Conservation (phyloP, 192 early-diverging fungal genomes). For the Linnemannia zychae region DNA sequence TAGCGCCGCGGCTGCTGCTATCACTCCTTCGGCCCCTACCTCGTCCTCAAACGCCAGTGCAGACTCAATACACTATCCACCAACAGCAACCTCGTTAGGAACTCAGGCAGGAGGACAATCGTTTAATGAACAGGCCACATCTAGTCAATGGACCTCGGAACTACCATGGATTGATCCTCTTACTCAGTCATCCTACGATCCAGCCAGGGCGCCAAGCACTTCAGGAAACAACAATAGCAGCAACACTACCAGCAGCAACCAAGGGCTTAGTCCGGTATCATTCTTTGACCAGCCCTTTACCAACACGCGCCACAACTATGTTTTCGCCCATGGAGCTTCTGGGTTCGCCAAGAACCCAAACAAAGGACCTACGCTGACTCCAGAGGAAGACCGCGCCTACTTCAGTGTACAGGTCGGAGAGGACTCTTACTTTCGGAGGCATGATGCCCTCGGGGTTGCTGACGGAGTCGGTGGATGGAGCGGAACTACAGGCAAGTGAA, state of each 20-base stretch:
- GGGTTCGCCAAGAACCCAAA: slow-evolving; percentile 63
- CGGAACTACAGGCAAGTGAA: slow-evolving; percentile 63
- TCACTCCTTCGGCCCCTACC: slow-evolving; percentile 9
- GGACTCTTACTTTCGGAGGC: slow-evolving; percentile 92
- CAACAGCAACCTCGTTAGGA: slow-evolving; percentile 2
- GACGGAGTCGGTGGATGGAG: slow-evolving; percentile 98
- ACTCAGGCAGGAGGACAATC: slow-evolving; percentile 17
- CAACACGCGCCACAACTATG: slow-evolving; percentile 57
- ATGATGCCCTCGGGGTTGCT: slow-evolving; percentile 92
- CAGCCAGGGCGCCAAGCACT: slow-evolving; percentile 12
- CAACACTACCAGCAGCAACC: not conserved
- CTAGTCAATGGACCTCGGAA: slow-evolving; percentile 36
- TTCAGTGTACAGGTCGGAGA: slow-evolving; percentile 85
- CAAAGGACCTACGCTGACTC: slow-evolving; percentile 41
- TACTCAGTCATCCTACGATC: slow-evolving; percentile 27
- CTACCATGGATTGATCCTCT: slow-evolving; percentile 51
- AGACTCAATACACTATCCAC: slow-evolving; percentile 1
- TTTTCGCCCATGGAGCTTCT: slow-evolving; percentile 63
- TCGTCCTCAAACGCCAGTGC: slow-evolving; percentile 19
- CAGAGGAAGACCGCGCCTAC: slow-evolving; percentile 66
- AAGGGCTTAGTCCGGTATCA: slow-evolving; percentile 2
- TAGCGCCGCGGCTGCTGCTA: not conserved
- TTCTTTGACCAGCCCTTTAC: slow-evolving; percentile 53
- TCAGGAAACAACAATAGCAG: slow-evolving; percentile 11
- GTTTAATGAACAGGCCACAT: slow-evolving; percentile 22